phyloP scores from a whole-genome alignment of 192 early-diverging fungal species.

The Funneliformis geosporum region DNA sequence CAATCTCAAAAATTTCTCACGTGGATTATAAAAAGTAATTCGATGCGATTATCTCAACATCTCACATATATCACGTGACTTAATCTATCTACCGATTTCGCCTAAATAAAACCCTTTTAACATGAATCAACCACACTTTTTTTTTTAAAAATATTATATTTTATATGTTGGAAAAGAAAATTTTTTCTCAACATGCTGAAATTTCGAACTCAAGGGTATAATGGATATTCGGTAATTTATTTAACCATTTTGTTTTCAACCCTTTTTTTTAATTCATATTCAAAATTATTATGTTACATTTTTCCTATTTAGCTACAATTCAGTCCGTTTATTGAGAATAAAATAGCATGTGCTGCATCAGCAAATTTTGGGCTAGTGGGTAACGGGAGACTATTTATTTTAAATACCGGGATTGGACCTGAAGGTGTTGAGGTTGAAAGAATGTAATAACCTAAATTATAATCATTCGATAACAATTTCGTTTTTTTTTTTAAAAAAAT shows the following conservation, averaged over 20 bases:
- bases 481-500: neutral
- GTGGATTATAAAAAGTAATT: too few species aligned
- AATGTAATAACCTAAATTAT: conserved; percentile 50
- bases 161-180: too few species aligned
- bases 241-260: neutral
- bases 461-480: neutral
- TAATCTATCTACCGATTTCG: too few species aligned
- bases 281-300: neutral
- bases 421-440: conserved; percentile 53
- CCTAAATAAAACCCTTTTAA: too few species aligned
- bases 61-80: too few species aligned
- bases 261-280: conserved; percentile 6
- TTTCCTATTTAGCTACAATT: conserved; percentile 69
- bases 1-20: too few species aligned
- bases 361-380: conserved; percentile 98
- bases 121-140: too few species aligned
- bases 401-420: conserved; percentile 54
- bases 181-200: neutral
- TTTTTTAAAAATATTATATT: too few species aligned
- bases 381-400: conserved; percentile 86
- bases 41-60: too few species aligned
- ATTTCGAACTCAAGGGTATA: conserved; percentile 75
- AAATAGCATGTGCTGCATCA: conserved; percentile 82
- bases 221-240: conserved; percentile 80
- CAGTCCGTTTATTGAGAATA: conserved; percentile 91